These are phyloP conservation scores for Schwanniomyces yamadae DNA, from an alignment of 805 yeast genomes.

Conservation along the genomic window DNA sequence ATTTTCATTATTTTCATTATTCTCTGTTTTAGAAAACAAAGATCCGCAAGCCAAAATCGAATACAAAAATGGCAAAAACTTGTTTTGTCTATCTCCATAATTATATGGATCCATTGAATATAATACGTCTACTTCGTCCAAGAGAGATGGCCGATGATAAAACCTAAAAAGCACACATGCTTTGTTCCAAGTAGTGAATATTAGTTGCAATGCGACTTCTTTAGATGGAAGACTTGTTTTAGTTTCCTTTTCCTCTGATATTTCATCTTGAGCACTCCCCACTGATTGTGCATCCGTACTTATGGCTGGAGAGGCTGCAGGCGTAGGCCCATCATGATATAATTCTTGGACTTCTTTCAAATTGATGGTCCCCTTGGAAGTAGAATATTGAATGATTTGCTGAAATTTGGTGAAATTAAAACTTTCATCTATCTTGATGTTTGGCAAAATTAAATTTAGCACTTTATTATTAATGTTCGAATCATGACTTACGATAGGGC, in stretches of 20 bases:
- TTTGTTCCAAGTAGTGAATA: constrained; percentile 77
- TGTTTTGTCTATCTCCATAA: constrained; percentile 70
- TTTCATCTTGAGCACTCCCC: constrained; percentile 22
- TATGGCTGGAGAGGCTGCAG: constrained; percentile 10
- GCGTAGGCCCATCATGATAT: constrained; percentile 27
- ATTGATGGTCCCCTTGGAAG: constrained; percentile 15
- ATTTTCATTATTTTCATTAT: constrained; percentile 26
- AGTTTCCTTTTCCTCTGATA: constrained; percentile 44
- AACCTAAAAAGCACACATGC: constrained; percentile 85
- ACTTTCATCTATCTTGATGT: constrained; percentile 29
- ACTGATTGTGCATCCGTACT: constrained; percentile 15
- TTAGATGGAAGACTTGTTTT: constrained; percentile 73
- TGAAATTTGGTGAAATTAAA: constrained; percentile 37
- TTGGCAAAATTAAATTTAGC: constrained; percentile 34
- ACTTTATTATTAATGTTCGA: constrained; percentile 32
- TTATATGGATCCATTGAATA: constrained; percentile 74
- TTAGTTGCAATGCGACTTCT: constrained; percentile 65
- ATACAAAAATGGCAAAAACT: constrained; percentile 76
- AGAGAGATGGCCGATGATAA: constrained; percentile 79
- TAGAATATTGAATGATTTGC: constrained; percentile 20
- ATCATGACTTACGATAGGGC: constrained; percentile 9
- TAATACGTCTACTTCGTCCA: constrained; percentile 69
- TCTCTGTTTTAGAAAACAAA: constrained; percentile 53
- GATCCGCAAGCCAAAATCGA: constrained; percentile 90
- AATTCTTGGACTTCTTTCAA: constrained; percentile 28